These are phyloP conservation scores for Trypanosoma congolense DNA, from an alignment of 208 protist genomes.

Conservation along the genomic window DNA sequence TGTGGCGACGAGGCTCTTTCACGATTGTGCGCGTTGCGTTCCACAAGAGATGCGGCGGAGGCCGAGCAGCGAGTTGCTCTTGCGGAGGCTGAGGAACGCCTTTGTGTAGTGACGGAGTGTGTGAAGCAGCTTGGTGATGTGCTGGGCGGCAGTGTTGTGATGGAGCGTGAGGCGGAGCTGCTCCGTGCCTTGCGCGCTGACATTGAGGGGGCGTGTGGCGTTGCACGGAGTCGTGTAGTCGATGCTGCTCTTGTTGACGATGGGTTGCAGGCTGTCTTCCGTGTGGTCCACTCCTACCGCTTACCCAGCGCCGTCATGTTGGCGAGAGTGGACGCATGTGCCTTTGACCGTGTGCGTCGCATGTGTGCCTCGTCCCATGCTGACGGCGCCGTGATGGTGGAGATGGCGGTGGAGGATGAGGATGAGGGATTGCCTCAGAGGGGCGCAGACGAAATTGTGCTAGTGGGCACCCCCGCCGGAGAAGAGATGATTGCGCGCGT, in stretches of 20 bases:
- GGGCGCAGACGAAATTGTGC: neutral
- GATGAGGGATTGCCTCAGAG: too few relatives aligned
- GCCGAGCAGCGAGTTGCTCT: neutral
- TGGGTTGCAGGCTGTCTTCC: neutral
- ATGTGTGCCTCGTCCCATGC: neutral
- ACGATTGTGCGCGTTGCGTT: conserved; percentile 1
- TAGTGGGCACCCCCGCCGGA: neutral
- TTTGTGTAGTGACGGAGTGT: conserved; percentile 3
- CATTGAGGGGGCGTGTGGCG: conserved; percentile 2
- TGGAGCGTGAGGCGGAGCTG: conserved; percentile 1
- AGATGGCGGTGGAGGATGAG: neutral
- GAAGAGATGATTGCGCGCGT: neutral
- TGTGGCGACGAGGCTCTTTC: neutral
- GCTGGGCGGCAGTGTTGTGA: neutral
- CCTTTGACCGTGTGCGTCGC: conserved; percentile 17
- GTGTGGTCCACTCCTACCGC: neutral
- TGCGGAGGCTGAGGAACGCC: neutral
- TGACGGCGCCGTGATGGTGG: neutral
- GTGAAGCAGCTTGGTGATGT: neutral
- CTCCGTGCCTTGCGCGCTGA: conserved; percentile 3
- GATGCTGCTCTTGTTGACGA: neutral
- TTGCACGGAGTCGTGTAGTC: neutral
- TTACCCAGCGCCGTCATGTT: neutral
- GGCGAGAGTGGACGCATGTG: conserved; percentile 6
- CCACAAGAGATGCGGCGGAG: conserved; percentile 2